Base-by-base conservation (phyloP, 495 filamentous ascomycete species). In the Trichoderma orchidacearum region DNA sequence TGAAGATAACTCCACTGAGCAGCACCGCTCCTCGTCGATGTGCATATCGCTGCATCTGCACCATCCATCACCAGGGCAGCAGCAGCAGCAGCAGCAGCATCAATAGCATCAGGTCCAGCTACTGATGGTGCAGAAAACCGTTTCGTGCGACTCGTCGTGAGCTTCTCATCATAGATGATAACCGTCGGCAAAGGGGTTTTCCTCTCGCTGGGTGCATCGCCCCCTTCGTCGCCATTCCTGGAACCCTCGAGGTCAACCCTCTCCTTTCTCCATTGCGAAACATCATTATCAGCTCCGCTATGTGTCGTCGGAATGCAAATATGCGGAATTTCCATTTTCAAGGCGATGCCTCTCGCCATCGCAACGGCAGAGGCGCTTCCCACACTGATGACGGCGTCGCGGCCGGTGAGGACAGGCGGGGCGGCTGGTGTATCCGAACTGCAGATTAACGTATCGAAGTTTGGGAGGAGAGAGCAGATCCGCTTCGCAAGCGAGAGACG, bases 341-440 rank as follows among this genome's bases (percentile, higher is more conserved):
- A 15, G 53, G n/a, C 27, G 53, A 55, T 38, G 7, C 30, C 0
- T 21, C 21, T 55, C 6, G 53, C 53, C 30, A 55, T 15, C 2
- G 12, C 32, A 7, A 55, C 53, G n/a, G 53, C 53, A 3, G 25
- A 30, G 17, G 30, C 15, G 5, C 53, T 31, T 17, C 53, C 53
- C 6, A 55, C 53, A 13, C 53, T 55, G 31, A 55, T 36, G 30
- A 55, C 53, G 13, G 30, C 35, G 53, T 55, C 53, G 31, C 53
- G 53, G 11, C 31, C 53, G 21, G 31, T 35, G 9, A 55, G 4
- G 5, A 30, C 11, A 7, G 30, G 5, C 11, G 53, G 18, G n/a
- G 18, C 31, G 12, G 30, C 18, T 1, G 11, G 13, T 6, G 21
- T 30, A 5, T 30, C 53, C 9, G 53, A 38, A 4, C 15, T 12